Evolutionary conservation across 2,329 filamentous ascomycete genomes (phyloP).

Genomic region (Nemania bipapillata): DNA sequence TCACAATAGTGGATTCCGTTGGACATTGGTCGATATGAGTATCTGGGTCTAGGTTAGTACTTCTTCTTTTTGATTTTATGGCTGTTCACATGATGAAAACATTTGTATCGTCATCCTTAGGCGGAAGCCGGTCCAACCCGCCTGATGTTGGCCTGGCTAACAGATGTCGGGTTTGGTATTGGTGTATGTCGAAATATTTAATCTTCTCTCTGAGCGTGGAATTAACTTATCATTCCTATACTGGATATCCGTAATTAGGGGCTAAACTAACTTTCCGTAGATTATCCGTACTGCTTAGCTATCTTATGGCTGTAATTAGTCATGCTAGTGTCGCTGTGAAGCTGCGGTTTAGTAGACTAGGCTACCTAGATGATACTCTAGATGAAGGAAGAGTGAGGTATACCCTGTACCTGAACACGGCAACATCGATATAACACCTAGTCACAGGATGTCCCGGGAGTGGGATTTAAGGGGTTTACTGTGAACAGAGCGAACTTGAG

Average conservation of each 20-base stretch:
- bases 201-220: slow-evolving; percentile 66
- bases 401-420: background rate
- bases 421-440: background rate
- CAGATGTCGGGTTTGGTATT: slow-evolving; percentile 43
- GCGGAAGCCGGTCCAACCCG: slow-evolving; percentile 67
- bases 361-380: too few species aligned
- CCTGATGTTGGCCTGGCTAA: slow-evolving; percentile 49
- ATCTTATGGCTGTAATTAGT: background rate
- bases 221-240: background rate
- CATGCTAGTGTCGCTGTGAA: background rate
- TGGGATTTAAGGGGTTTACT: background rate
- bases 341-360: background rate
- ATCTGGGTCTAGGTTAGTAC: slow-evolving; percentile 43
- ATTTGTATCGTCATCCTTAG: slow-evolving; percentile 97
- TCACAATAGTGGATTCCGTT: slow-evolving; percentile 6
- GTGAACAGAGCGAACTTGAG: background rate
- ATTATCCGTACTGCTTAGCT: too few species aligned
- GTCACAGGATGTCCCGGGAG: background rate
- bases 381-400: background rate
- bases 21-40: background rate
- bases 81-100: slow-evolving; percentile 78
- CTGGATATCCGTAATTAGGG: background rate
- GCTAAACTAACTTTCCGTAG: slow-evolving; percentile 18
- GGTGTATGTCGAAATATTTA: slow-evolving; percentile 59
- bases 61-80: slow-evolving; percentile 10